These are phyloP conservation scores for Magnaporthiopsis poae DNA, from an alignment of 2,329 filamentous ascomycete genomes.

Conservation along the genomic window DNA sequence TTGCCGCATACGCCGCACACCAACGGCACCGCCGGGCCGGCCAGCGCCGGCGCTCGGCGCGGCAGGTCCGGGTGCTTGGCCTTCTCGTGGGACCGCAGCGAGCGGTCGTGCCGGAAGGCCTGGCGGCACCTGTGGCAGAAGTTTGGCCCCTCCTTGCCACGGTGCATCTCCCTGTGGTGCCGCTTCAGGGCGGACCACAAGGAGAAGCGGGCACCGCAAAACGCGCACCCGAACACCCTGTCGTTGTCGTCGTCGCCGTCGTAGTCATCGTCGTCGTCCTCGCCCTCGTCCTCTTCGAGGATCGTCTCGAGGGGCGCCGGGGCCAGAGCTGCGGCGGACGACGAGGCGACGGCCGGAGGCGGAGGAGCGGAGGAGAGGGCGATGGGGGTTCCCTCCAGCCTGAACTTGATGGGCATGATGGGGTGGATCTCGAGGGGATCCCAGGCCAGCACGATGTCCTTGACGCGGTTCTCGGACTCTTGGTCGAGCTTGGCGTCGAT, in stretches of 20 bases:
- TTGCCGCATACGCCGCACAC: not conserved
- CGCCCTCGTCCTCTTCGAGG: not conserved
- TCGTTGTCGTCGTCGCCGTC: not conserved
- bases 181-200: not conserved
- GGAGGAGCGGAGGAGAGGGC: too few relatives aligned
- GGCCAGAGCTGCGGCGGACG: not conserved
- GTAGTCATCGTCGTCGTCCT: not conserved
- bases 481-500: not conserved
- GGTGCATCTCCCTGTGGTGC: not conserved
- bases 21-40: not conserved
- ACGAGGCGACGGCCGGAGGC: not conserved
- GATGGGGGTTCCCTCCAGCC: too few relatives aligned
- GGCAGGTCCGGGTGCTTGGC: not conserved
- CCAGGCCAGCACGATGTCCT: not conserved
- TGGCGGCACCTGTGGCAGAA: not conserved
- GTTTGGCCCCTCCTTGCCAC: not conserved
- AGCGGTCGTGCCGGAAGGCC: not conserved
- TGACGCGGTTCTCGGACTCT: not conserved
- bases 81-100: not conserved
- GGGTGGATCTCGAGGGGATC: not conserved
- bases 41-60: too few relatives aligned
- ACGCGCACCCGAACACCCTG: not conserved
- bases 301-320: not conserved
- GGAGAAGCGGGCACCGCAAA: not conserved
- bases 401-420: not conserved